A percentile compares a stretch with the other conserved stretches of the same genome.
Conservation (phyloP, 768 basidiomycete genomes). For the Tulasnella sp. region DNA sequence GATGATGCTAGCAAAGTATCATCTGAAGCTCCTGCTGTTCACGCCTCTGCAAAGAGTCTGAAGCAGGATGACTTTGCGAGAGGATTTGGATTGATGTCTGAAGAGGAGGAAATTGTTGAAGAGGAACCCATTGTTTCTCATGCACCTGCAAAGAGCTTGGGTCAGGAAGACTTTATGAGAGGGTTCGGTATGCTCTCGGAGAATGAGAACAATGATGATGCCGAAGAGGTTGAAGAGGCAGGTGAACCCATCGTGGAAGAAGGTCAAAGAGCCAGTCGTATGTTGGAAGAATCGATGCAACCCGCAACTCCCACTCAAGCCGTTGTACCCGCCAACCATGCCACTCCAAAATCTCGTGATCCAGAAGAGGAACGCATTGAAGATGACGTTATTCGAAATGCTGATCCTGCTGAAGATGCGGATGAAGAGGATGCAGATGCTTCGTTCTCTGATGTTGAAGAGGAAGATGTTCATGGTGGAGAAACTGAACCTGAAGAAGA, state of each 20-base stretch:
- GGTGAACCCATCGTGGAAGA: slow-evolving; percentile 25
- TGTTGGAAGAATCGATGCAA: background rate
- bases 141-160: slow-evolving; percentile 35
- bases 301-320: slow-evolving; percentile 7
- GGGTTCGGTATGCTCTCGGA: slow-evolving; percentile 64
- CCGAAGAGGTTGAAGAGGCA: slow-evolving; percentile 32
- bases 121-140: slow-evolving; percentile 38
- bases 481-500: slow-evolving; percentile 9
- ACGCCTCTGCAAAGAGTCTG: slow-evolving; percentile 35
- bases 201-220: slow-evolving; percentile 21
- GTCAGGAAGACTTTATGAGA: slow-evolving; percentile 56
- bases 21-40: slow-evolving; percentile 31
- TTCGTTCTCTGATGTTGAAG: slow-evolving; percentile 2
- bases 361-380: background rate
- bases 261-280: background rate
- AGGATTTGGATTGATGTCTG: slow-evolving; percentile 70
- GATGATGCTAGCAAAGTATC: slow-evolving; percentile 9
- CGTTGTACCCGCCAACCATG: slow-evolving; percentile 2
- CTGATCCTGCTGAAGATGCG: slow-evolving; percentile 24
- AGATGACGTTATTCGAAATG: background rate
- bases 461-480: background rate
- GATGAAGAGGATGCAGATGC: slow-evolving; percentile 16
- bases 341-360: too few species aligned
- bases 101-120: slow-evolving; percentile 36
- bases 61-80: slow-evolving; percentile 59